Conservation (phyloP, 768 basidiomycete species). For the Hygrophorus russula region DNA sequence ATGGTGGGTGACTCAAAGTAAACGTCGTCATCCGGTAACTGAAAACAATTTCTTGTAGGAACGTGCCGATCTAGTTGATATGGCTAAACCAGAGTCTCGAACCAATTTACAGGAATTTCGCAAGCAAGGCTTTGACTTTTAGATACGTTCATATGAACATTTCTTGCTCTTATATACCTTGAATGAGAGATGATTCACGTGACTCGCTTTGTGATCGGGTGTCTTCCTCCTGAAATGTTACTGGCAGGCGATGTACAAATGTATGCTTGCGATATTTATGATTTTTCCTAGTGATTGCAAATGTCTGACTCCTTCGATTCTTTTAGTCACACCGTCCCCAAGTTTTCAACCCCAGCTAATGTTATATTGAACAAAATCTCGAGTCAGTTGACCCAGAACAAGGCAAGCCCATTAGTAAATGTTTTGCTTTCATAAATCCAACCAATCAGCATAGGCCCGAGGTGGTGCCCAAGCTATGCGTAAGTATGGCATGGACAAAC, state of each 20-base stretch:
- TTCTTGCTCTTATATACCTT: neutral
- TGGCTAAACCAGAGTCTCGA: conserved; percentile 51
- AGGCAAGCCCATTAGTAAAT: conserved; percentile 30
- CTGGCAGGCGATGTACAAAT: conserved; percentile 44
- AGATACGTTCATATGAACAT: conserved; percentile 11
- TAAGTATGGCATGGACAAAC: conserved; percentile 25
- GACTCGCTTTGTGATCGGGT: too few species aligned
- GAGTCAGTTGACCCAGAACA: conserved; percentile 62
- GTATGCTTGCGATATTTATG: conserved; percentile 17
- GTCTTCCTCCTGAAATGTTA: too few species aligned
- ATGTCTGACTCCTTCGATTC: neutral
- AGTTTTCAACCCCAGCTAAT: conserved; percentile 17
- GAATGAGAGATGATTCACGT: neutral
- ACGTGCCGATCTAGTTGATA: conserved; percentile 71
- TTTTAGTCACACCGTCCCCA: conserved; percentile 30
- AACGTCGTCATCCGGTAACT: conserved; percentile 5
- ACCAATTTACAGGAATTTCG: conserved; percentile 65
- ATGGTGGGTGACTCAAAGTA: conserved; percentile 45
- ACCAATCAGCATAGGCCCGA: conserved; percentile 27
- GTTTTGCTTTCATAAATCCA: conserved; percentile 1
- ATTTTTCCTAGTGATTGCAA: neutral
- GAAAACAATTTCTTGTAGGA: conserved; percentile 33
- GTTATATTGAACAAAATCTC: conserved; percentile 66
- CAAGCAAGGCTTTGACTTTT: conserved; percentile 85
- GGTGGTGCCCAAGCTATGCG: conserved; percentile 85